Base-by-base conservation (phyloP, 1,139 yeast genomes). In the Zygoascus meyerae region DNA sequence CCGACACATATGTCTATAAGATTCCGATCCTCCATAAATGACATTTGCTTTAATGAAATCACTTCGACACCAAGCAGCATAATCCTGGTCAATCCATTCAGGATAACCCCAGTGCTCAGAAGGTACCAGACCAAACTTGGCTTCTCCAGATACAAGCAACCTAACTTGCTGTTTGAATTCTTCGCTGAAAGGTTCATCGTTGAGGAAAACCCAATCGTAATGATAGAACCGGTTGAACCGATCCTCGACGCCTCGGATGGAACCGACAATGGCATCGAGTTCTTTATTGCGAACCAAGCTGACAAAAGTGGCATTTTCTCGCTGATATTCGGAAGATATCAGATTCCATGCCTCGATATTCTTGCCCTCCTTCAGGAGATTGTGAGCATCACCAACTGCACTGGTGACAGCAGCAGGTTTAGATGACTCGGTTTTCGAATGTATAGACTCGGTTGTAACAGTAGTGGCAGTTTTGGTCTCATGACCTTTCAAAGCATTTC, bases 1-100 rank as follows among this genome's bases (percentile, higher is more conserved):
- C 62, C 97, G 81, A 67, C 97, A 89, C 96, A 89, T 89, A 67
- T 82, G 86, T 55, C 90, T 73, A 62, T 84, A 84, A 42, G 81
- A 72, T 58, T 77, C 84, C 2, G 77, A 72, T 40, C 73, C 86
- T 0, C 83, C 92, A 60, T 84, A 83, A 34, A 79, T 77, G 48
- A 83, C 70, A 61, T 51, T 70, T 63, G 42, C 65, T 63, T 53
- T 71, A 65, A 78, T 68, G 64, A 79, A 69, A 16, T 58, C 52
- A 43, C 66, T 65, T 52, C 90, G 70, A 3, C 74, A 64, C 42
- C 68, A 64, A 2, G 71, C 76, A 1, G 90, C 90, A 53, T 71
- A 71, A 1, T 71, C 68, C 56, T 66, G 69, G 63, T 84, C 86
- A 46, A 84, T 74, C 71, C 74, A 77, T 6, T 72, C 78, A 0